Base-by-base conservation (phyloP, 805 yeast genomes). In the Suhomyces xylopsoci region DNA sequence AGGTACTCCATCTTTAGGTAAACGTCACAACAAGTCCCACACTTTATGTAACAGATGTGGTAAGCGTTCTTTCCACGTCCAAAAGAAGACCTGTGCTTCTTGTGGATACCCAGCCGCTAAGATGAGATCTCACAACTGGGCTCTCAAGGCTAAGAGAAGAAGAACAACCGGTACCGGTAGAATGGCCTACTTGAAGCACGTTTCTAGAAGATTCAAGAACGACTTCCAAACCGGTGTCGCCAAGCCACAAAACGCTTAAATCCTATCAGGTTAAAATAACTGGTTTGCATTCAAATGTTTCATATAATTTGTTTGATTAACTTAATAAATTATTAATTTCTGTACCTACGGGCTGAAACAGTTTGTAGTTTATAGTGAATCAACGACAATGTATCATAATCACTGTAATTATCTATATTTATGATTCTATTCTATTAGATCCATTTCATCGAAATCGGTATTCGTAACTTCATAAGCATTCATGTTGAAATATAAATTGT, bases 1-100 rank as follows among this genome's bases (percentile, higher is more conserved):
- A 91, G 99, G 99, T 90, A 93, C 99, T 81, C 97, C 98, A 83
- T 90, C 97, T 79, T 87, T 90, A 86, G 99, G 99, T 87, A 93
- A 93, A 85, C 91, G 94, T 81, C 97, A 94, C 90, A 92, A 89
- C 93, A 94, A 94, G 84, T 88, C 98, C 77, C 99, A 94, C 90
- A 88, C 96, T 77, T 84, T 92, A 81, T 94, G 99, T 87, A 90
- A 88, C 85, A 88, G 96, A 88, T 94, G 99, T 85, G 98, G 98
- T 75, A 82, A 84, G 76, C 96, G 98, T 84, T 87, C 97, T 59
- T 93, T 93, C 96, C 98, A 94, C 84, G 81, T 87, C 78, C 99
- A 94, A 85, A 94, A 93, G 96, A 89, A 90, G 87, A 90, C 97
- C 72, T 94, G 99, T 84, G 78, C 98, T 78, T 81, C 94, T 67